Evolutionary conservation across 2,329 filamentous ascomycete species (phyloP).

Genomic region (Aureobasidium lini): DNA sequence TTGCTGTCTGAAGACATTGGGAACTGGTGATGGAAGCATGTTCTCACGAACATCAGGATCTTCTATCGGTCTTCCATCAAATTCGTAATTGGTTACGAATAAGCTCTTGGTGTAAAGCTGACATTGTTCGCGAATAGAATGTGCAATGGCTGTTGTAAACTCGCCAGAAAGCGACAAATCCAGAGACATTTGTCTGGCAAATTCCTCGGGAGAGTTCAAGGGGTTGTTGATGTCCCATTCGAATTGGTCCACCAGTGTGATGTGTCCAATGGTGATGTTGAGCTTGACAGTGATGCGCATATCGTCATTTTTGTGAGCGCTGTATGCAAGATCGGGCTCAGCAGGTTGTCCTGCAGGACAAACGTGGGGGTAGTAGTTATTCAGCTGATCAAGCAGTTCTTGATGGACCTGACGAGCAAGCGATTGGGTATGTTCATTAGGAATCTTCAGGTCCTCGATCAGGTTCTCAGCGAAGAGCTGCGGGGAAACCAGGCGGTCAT

Average conservation of each 20-base stretch:
- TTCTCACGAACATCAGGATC: slow-evolving; percentile 81
- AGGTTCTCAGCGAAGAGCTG: slow-evolving; percentile 83
- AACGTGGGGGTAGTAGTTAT: slow-evolving; percentile 88
- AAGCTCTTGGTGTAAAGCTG: slow-evolving; percentile 91
- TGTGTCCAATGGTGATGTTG: slow-evolving; percentile 93
- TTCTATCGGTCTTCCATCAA: slow-evolving; percentile 87
- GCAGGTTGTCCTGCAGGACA: slow-evolving; percentile 84
- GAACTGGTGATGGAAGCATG: slow-evolving; percentile 78
- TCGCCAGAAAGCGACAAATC: slow-evolving; percentile 90
- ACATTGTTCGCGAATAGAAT: slow-evolving; percentile 92
- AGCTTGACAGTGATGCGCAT: slow-evolving; percentile 95
- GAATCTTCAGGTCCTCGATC: slow-evolving; percentile 76
- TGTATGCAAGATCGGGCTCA: slow-evolving; percentile 83
- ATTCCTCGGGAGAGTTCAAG: slow-evolving; percentile 87
- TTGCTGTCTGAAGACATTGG: slow-evolving; percentile 77
- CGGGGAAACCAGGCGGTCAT: slow-evolving; percentile 73
- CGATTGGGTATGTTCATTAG: slow-evolving; percentile 58
- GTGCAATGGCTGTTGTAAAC: slow-evolving; percentile 94
- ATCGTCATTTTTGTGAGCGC: slow-evolving; percentile 96
- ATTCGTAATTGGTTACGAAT: slow-evolving; percentile 88
- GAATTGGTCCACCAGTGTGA: slow-evolving; percentile 92
- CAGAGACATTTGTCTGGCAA: slow-evolving; percentile 78
- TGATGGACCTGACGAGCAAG: slow-evolving; percentile 70
- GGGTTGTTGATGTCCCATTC: slow-evolving; percentile 99
- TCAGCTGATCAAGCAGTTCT: slow-evolving; percentile 81